Evolutionary conservation across 768 basidiomycete species (phyloP), one percentile per base, ranked within the genome.

Genomic region (Auricularia sp.): DNA sequence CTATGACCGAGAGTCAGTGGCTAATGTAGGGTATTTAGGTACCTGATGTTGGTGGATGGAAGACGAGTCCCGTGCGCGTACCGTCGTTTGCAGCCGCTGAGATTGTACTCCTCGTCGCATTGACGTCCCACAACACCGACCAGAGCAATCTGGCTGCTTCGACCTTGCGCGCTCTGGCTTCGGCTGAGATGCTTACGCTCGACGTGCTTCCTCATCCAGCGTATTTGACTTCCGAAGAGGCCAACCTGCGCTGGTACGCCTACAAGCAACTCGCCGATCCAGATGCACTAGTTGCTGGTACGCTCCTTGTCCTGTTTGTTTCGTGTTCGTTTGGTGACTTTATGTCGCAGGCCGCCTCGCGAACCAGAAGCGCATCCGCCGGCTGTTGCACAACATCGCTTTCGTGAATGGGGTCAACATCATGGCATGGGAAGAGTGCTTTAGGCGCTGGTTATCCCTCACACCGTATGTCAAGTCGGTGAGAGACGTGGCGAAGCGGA

Each of bases 361-460:
- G 2, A 84, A 90, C 71, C 91, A 93, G 75, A 92, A 89, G 73
- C 84, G 91, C 3, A 81, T 91, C 36, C 81, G 92, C 16, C 88
- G 85, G 72, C 76, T 90, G 33, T 72, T 92, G 62, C 83, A 88
- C 3, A 71, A 84, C 62, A 79, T 91, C 58, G 80, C 84, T 1
- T 83, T 81, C 39, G 84, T 87, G 12, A 81, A 83, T 36, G 82
- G 84, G 1, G 81, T 84, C n/a, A 84, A 91, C 62, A 77, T 88
- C 23, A 88, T 87, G 0, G 87, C 90, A 3, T 94, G 92, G 92
- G 80, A 87, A 67, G 92, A 94, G 70, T 87, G 85, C 66, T 92
- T 87, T 71, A 86, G 82, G 77, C 79, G 90, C 60, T 93, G 90
- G 90, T 79, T 80, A 35, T 74, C 77, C 4, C 73, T 92, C 54